These are phyloP conservation scores for Apiospora aurea DNA, from an alignment of 2,329 filamentous ascomycete genomes.

Conservation along the genomic window DNA sequence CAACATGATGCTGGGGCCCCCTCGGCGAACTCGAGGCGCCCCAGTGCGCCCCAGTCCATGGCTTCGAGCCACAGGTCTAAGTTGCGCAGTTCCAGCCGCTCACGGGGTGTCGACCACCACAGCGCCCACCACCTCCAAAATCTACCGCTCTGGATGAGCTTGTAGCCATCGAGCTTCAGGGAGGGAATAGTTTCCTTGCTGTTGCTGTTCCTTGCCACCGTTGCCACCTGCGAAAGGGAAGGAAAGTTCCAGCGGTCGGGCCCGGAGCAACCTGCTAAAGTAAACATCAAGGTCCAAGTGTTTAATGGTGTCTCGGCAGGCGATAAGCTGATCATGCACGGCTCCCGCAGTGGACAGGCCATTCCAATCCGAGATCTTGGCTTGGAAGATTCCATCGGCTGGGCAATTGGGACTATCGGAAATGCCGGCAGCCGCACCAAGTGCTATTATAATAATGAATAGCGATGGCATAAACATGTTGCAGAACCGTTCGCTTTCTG, in stretches of 20 bases:
- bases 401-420: neutral
- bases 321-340: neutral
- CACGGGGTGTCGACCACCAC: slow-evolving; percentile 1
- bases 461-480: neutral
- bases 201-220: neutral
- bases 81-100: neutral
- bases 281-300: neutral
- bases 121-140: neutral
- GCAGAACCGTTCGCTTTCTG: neutral
- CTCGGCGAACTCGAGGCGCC: slow-evolving; percentile 10
- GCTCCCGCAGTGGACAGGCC: neutral
- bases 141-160: neutral
- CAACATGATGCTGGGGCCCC: neutral
- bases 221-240: neutral
- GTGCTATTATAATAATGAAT: neutral
- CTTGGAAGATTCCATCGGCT: neutral
- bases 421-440: neutral
- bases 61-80: slow-evolving; percentile 26
- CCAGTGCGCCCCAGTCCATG: slow-evolving; percentile 23
- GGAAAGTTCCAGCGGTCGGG: neutral
- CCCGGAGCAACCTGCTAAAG: neutral
- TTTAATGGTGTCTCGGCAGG: neutral
- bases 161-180: neutral
- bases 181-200: neutral
- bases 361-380: neutral